Evolutionary conservation across 2,329 filamentous ascomycete genomes (phyloP), one percentile per base, ranked within the genome.

Genomic region (Apiospora marii): DNA sequence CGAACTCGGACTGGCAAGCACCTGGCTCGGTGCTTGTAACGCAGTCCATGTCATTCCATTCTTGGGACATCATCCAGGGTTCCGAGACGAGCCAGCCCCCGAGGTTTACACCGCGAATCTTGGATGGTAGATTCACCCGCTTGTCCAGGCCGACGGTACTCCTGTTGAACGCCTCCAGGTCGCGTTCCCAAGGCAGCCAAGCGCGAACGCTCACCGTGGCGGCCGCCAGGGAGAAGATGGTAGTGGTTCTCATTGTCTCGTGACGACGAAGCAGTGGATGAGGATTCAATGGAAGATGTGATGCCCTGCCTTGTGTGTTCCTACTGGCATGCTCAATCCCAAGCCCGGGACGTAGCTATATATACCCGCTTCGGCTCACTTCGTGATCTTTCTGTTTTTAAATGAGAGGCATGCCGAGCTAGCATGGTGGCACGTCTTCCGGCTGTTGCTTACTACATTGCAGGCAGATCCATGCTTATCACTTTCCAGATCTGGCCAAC

Each of bases 41-140:
- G 74, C 88, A 90, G 46, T 86, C 87, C 77, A 88, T 87, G 24
- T 74, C 75, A 24, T 73, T 78, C 87, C 88, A 90, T 69, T 83
- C 82, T 41, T 79, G 76, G 22, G 75, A 74, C 67, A 84, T 84
- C 77, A 89, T 87, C 88, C 88, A 90, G 10, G 87, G 87, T 79
- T 90, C 88, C 46, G 85, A 80, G 70, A 89, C 78, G 76, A 89
- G 89, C 34, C 85, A 82, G 0, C 85, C 84, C 7, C 88, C 87
- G 12, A 89, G 79, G 76, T 90, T 89, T 72, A 90, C 88, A 44
- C 88, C 88, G 13, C 87, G 85, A 70, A 90, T 85, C 77, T 87
- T 88, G 70, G 67, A 68, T 6, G 67, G 67, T 14, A 68, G 67
- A 41, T 48, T 68, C 24, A 34, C 43, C 24, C 67, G 41, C 67